These are phyloP conservation scores for Sequoiadendron giganteum DNA, from an alignment of 75 land plant species.

Conservation along the genomic window DNA sequence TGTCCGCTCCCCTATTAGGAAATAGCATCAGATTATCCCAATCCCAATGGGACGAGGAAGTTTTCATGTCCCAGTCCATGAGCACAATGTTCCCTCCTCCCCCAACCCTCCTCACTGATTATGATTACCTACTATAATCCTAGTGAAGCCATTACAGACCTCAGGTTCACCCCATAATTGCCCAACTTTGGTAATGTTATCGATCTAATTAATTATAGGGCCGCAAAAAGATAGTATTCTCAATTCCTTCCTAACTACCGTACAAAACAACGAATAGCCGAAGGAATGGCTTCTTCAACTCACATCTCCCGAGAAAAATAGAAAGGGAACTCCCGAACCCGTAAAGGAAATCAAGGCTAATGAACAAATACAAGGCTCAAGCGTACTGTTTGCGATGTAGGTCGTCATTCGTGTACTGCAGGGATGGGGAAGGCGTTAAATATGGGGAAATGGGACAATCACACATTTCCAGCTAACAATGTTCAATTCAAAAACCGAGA, in stretches of 20 bases:
- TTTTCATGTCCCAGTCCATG: conserved; percentile 16
- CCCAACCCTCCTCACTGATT: background rate
- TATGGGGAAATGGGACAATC: background rate
- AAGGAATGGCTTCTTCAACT: background rate
- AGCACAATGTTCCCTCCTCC: background rate
- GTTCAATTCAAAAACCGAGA: background rate
- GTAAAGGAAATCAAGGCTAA: background rate
- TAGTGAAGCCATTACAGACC: background rate
- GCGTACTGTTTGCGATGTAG: background rate
- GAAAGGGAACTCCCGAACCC: background rate
- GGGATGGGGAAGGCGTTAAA: background rate
- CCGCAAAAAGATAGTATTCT: background rate
- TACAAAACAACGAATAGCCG: background rate
- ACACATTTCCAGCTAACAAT: background rate
- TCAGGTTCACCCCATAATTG: background rate
- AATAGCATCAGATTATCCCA: conserved; percentile 12
- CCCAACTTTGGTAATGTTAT: background rate
- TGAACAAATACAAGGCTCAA: background rate
- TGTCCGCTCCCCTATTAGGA: background rate
- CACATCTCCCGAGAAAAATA: background rate
- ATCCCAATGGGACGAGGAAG: conserved; percentile 8
- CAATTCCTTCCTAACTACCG: background rate
- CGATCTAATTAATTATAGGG: background rate
- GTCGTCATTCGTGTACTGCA: background rate
- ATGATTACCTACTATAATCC: conserved; percentile 1